phyloP scores from a whole-genome alignment of 108 stramenopile species.

The Nitzschia palea region DNA sequence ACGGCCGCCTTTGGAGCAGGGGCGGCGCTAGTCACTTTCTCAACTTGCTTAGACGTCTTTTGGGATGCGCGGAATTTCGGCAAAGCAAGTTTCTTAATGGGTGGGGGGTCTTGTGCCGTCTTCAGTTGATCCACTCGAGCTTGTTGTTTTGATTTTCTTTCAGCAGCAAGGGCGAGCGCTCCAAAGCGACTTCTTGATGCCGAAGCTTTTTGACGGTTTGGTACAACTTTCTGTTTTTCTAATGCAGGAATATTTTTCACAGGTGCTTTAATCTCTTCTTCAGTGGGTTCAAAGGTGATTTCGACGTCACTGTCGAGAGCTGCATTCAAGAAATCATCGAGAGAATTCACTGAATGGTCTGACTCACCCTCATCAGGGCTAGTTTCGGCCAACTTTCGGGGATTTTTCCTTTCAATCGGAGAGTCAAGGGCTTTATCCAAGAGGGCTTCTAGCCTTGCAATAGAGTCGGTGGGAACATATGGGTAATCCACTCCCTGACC shows the following conservation, averaged over 20 bases:
- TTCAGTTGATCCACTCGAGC: too few relatives aligned
- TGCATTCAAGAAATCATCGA: background rate
- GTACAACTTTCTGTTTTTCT: background rate
- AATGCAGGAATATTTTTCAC: background rate
- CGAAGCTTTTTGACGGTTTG: too few relatives aligned
- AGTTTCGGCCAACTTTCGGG: background rate
- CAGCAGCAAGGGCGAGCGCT: too few relatives aligned
- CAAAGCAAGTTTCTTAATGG: too few relatives aligned
- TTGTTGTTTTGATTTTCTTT: too few relatives aligned
- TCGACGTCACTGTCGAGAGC: background rate
- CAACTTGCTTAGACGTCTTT: too few relatives aligned
- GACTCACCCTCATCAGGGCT: background rate
- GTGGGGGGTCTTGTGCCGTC: too few relatives aligned
- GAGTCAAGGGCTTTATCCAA: constrained; percentile 1
- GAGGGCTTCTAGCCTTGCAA: background rate
- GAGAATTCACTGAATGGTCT: background rate
- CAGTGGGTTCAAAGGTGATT: constrained; percentile 3
- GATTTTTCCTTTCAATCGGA: background rate
- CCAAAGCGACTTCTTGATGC: too few relatives aligned
- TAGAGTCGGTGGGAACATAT: constrained; percentile 3
- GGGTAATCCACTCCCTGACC: too few relatives aligned
- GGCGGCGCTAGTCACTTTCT: too few relatives aligned
- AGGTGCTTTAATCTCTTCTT: background rate
- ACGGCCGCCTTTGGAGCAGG: too few relatives aligned
- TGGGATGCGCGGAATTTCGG: too few relatives aligned